Conservation (phyloP, 2,329 filamentous ascomycete genomes). For the Fusarium gaditjirri region DNA sequence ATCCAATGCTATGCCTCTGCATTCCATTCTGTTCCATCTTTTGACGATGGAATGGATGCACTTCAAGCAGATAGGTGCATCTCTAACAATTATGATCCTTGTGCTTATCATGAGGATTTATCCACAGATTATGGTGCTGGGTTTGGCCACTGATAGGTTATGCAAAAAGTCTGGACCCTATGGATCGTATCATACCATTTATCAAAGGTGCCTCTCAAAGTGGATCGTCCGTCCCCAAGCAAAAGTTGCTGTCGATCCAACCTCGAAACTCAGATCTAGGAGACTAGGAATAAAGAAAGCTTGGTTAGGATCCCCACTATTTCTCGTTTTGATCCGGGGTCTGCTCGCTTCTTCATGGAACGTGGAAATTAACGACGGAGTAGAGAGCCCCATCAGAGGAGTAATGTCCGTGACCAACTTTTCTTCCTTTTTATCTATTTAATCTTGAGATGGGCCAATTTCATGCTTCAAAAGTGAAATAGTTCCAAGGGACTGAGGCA, state of each 20-base stretch:
- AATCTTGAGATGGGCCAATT: not conserved
- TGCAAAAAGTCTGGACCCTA: slow-evolving; percentile 14
- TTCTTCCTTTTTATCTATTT: not conserved
- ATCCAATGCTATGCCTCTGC: not conserved
- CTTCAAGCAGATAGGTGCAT: not conserved
- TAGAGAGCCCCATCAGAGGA: slow-evolving; percentile 5
- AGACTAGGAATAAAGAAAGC: slow-evolving; percentile 24
- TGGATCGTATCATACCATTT: slow-evolving; percentile 11
- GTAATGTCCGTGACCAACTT: slow-evolving; percentile 14
- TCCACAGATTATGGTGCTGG: not conserved
- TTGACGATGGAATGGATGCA: slow-evolving; percentile 10
- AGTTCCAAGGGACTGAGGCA: not conserved
- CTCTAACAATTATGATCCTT: not conserved
- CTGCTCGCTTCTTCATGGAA: slow-evolving; percentile 9
- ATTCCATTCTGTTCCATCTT: slow-evolving; percentile 8
- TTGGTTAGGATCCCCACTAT: slow-evolving; percentile 18
- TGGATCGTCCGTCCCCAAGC: not conserved
- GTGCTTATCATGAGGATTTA: not conserved
- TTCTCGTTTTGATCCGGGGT: slow-evolving; percentile 12
- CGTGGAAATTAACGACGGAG: slow-evolving; percentile 35
- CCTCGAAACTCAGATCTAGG: slow-evolving; percentile 34
- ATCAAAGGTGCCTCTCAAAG: slow-evolving; percentile 7
- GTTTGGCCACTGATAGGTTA: slow-evolving; percentile 2
- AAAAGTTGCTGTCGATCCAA: slow-evolving; percentile 27
- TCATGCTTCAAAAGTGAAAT: not conserved